Evolutionary conservation across 176 grass and related monocot genomes (phyloP).

Genomic region (Triticum urartu): DNA sequence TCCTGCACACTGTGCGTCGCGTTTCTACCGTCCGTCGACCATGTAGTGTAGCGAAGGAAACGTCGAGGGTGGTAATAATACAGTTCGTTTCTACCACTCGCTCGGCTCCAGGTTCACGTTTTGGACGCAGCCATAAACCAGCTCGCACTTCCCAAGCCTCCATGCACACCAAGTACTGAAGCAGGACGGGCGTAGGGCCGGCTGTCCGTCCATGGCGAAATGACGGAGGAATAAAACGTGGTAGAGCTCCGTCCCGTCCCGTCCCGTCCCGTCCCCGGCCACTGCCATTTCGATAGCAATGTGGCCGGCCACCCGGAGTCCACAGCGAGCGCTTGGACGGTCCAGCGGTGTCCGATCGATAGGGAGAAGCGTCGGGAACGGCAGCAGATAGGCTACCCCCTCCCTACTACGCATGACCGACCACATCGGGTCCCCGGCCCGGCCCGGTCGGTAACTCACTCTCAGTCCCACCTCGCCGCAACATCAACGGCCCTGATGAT

Average conservation of each 20-base stretch:
- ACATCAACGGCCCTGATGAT: background rate
- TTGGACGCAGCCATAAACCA: background rate
- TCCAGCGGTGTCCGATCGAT: background rate
- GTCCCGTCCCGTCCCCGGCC: background rate
- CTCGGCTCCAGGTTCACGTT: background rate
- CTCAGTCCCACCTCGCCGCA: background rate
- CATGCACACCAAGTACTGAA: background rate
- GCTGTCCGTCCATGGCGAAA: background rate
- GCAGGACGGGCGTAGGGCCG: background rate
- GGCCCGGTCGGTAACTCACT: no score
- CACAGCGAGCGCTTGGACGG: background rate
- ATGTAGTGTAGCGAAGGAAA: background rate
- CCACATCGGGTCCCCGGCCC: background rate
- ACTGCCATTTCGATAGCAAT: background rate
- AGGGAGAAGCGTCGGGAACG: conserved; percentile 18
- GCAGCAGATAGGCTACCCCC: conserved; percentile 13
- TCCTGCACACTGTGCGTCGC: background rate
- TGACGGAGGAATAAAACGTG: conserved; percentile 26
- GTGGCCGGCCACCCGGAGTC: background rate
- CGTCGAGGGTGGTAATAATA: no score
- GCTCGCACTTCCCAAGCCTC: background rate
- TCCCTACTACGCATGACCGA: background rate
- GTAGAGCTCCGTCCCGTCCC: background rate
- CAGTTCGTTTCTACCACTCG: background rate
- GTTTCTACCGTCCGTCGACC: background rate